Conservation (phyloP, 106 monocot genomes). For the Dioscorea dumetorum region DNA sequence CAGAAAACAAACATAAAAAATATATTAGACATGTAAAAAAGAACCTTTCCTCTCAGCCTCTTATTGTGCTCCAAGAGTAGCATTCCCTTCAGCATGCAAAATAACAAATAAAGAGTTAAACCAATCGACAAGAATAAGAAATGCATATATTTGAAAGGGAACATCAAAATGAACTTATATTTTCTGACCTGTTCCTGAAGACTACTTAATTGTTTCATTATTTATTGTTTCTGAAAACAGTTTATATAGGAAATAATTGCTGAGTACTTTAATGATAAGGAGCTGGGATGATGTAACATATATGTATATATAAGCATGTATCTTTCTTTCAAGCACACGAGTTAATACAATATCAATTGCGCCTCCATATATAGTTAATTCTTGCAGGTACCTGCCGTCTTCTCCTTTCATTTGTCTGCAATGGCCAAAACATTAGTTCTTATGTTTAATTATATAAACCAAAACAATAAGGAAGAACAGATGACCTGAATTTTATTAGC, state of each 20-base stretch:
- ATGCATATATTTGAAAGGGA: background rate
- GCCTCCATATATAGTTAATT: conserved; percentile 31
- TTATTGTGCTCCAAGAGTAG: conserved; percentile 59
- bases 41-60: conserved; percentile 50
- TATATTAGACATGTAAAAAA: background rate
- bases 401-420: conserved; percentile 66
- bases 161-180: background rate
- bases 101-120: background rate
- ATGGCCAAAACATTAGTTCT: no score
- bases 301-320: no score
- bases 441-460: no score
- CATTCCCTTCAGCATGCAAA: conserved; percentile 21
- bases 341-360: background rate
- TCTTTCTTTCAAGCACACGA: no score
- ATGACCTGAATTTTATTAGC: no score
- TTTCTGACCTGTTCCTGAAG: conserved; percentile 39
- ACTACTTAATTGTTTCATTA: conserved; percentile 43
- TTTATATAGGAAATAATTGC: no score
- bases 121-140: background rate
- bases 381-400: conserved; percentile 44
- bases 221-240: conserved; percentile 25
- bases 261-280: no score
- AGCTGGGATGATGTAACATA: no score
- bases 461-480: no score
- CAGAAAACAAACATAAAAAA: background rate